Base-by-base conservation (phyloP, 345 rosid species). In the Lepidium aucheri region DNA sequence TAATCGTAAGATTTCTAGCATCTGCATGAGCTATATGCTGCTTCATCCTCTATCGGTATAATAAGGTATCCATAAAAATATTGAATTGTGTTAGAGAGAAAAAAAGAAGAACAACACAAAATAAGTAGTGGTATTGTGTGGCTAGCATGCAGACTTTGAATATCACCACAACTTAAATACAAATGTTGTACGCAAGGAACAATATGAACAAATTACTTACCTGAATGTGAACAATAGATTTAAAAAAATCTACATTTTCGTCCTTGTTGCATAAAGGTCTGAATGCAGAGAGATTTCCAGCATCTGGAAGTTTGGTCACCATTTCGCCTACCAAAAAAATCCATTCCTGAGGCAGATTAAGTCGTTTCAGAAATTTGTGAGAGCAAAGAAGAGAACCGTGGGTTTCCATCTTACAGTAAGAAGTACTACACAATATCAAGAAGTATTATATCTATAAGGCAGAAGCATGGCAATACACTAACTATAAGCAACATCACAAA, bases 161-260 rank as follows among this genome's bases (percentile, higher is more conserved):
- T 14, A 43, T 47, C 60, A 56, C 60, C 46, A 63, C 32, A 22
- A 26, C 40, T 35, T 28, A 5, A 45, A 46, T 30, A 33, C 22
- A 53, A 38, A 63, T 47, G 14, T n/a, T 53, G 53, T 53, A 40
- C 41, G 44, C 44, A 38, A 60, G 9, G 56, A 59, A 26, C 16
- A 9, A 28, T 28, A 38, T 20, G 32, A 63, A 35, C 15, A 63
- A 57, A 72, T 43, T 13, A 11, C 59, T 50, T 46, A 89, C 96
- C 96, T 87, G 97, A 69, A 90, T 76, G 79, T 86, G 91, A 61
- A 81, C 22, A 20, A 20, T 20, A 60, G 88, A 72, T 67, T 81
- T 83, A 72, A 94, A 90, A 79, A 94, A 94, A 81, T 90, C 97
- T 17, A 85, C 73, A 68, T 94, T 92, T 33, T 86, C 85, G 73